Base-by-base conservation (phyloP, 2,329 filamentous ascomycete species). In the Kalaharituber pfeilii region DNA sequence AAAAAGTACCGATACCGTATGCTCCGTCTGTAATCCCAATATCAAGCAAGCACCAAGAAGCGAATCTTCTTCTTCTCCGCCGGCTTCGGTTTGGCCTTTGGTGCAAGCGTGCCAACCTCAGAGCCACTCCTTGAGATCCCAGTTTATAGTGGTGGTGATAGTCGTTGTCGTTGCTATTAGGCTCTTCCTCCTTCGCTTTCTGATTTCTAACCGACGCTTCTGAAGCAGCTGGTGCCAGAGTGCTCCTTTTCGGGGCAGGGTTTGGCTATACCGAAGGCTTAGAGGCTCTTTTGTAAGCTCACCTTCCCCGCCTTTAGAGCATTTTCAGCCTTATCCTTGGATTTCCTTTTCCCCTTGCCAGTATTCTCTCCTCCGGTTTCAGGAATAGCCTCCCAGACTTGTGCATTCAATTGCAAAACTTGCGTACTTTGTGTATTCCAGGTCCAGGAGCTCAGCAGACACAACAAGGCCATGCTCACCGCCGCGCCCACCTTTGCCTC, bases 331-430 rank as follows among this genome's bases (percentile, higher is more conserved):
- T 33, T 33, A n/a, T n/a, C 44, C 45, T 54, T 24, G 44, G 25
- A 2, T 7, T 20, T 1, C 26, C 33, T 27, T 49, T 56, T 25
- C 20, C 24, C 22, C 6, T 25, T 15, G 1, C 20, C 9, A 13
- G 33, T 18, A 39, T 9, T 39, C 15, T 39, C 33, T 3, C 29
- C 26, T 22, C 15, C n/a, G n/a, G n/a, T 11, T 13, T 3, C n/a
- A 5, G 25, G 8, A 20, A 30, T 2, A 22, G 49, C 50, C 1
- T 57, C 56, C 45, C 56, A 30, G 15, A 56, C 56, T 27, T 57
- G 56, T 2, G 56, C 56, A 24, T 56, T 57, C 3, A 56, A 39
- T 27, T 57, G 56, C 45, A 42, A 57, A 57, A 18, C 44, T 53
- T 11, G 53, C 56, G 39, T 42, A 55, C 50, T 57, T 51, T 22